Percentiles rank a stretch among this genome's conserved stretches.
Conservation (phyloP, 345 rosid species). For the Pistacia integerrima region DNA sequence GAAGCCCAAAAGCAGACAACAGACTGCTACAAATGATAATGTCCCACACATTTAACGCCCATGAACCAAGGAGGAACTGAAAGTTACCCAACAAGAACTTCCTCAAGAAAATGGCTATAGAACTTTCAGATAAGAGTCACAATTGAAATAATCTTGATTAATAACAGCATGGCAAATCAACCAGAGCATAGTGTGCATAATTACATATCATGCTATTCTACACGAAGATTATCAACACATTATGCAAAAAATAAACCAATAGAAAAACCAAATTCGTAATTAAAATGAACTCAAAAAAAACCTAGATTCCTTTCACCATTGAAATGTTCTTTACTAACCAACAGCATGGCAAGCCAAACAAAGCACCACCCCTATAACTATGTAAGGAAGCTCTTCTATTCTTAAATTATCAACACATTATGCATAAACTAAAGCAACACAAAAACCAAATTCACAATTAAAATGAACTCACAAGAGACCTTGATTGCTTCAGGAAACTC, state of each 20-base stretch:
- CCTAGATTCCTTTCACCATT: not conserved
- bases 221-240: too few relatives aligned
- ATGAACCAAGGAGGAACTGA: not conserved
- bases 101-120: not conserved
- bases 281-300: too few relatives aligned
- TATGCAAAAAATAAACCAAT: not conserved
- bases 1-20: not conserved
- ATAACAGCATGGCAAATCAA: too few relatives aligned
- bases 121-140: not conserved
- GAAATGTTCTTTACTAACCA: not conserved
- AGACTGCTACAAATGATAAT: not conserved
- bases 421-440: not conserved
- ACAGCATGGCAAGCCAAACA: not conserved
- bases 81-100: not conserved
- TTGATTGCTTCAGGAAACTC: conserved; percentile 86
- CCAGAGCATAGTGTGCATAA: too few relatives aligned
- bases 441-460: not conserved
- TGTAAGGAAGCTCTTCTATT: not conserved
- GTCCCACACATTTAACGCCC: not conserved
- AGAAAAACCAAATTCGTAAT: too few relatives aligned
- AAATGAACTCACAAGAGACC: conserved; percentile 43
- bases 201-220: too few relatives aligned
- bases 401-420: not conserved
- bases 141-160: too few relatives aligned
- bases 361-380: not conserved